Conservation (phyloP, 176 grass and related monocot species). For the Paspalum vaginatum region DNA sequence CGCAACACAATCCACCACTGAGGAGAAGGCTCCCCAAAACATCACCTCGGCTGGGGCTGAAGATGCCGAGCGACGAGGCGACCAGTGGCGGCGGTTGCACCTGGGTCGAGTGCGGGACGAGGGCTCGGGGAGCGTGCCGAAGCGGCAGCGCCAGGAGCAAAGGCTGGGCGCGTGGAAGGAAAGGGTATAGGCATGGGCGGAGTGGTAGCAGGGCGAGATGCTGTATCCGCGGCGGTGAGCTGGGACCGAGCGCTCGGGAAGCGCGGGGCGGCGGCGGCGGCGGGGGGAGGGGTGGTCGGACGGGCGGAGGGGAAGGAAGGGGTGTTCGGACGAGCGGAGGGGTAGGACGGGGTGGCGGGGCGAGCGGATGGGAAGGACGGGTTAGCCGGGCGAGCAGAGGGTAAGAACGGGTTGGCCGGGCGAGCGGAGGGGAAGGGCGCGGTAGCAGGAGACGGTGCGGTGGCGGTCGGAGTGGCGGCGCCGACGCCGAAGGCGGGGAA, state of each 20-base stretch:
- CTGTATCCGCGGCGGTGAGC: not conserved
- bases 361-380: not conserved
- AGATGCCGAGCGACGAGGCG: conserved; percentile 34
- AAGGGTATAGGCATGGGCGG: conserved; percentile 23
- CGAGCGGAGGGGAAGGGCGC: conserved; percentile 10
- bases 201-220: conserved; percentile 23
- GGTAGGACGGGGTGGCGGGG: not conserved
- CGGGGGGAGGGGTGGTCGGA: not conserved
- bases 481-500: conserved; percentile 40
- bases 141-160: conserved; percentile 18
- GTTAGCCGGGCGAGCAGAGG: not conserved
- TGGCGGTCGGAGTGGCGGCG: conserved; percentile 28
- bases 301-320: conserved; percentile 6
- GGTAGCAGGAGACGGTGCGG: conserved; percentile 27
- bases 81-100: not conserved
- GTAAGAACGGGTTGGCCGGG: conserved; percentile 1
- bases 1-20: not conserved
- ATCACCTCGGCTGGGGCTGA: conserved; percentile 47
- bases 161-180: not conserved
- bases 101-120: conserved; percentile 23
- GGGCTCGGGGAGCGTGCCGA: conserved; percentile 28
- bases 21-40: not conserved
- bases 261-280: not conserved
- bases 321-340: not conserved
- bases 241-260: conserved; percentile 43